Evolutionary conservation across 345 rosid genomes (phyloP), one percentile per base, ranked within the genome.

Genomic region (Pseudoturritis turrita): DNA sequence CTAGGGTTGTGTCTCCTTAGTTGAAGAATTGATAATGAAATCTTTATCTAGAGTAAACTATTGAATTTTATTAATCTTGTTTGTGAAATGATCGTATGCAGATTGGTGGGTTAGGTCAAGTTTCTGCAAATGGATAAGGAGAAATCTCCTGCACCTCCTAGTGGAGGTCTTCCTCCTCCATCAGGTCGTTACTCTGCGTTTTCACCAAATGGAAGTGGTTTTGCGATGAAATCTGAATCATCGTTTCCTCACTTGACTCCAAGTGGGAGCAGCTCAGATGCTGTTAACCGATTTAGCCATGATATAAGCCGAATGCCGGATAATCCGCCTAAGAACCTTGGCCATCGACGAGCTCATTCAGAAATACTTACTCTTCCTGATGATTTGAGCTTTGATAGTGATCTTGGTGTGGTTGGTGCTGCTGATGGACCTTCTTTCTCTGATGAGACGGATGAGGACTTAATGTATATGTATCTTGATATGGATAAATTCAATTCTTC

Each of bases 271-370:
- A 25, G 68, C 76, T 70, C 85, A 2, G 92, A 89, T 29, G 72
- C 89, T 22, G 72, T 88, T 45, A 83, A 70, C 59, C 58, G 78
- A 5, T 91, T 86, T 64, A 85, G 97, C 73, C 85, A 85, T 54
- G 98, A 89, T 62, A 81, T 92, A 13, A 90, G 94, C 81, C 83
- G 86, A 62, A 89, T 95, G 98, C 80, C 85, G 0, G 98, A 89
- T 83, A 85, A 89, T 52, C 98, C 98, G 7, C 86, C 86, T 0
- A 91, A 84, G 91, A 87, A 87, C 6, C 19, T 83, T 12, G 97
- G 99, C 45, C 99, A 95, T 35, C 92, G 99, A 8, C 88, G 99
- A 36, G 94, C 96, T 55, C 98, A 91, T 74, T 95, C 99, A 0
- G 99, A 95, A 70, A 92, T 95, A 72, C 88, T 95, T 17, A 89